Percentiles rank a stretch among this genome's conserved stretches.
Conservation (phyloP, 805 yeast species). For the Komagataella kurtzmanii region DNA sequence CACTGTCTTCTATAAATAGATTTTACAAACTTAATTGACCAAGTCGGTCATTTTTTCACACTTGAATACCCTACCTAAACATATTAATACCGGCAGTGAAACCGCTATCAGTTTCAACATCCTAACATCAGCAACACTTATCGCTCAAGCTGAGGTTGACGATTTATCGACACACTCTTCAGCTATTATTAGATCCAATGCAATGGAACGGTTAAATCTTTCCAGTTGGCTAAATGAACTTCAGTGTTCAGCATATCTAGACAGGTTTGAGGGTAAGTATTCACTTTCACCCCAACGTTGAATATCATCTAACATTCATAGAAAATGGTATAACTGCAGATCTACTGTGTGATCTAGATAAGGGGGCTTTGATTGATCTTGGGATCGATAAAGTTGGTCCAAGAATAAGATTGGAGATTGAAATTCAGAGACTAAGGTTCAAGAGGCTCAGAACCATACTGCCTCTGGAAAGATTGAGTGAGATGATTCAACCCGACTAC, state of each 20-base stretch:
- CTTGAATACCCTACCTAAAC: neutral
- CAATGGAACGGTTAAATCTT: neutral
- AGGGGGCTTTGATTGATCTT: constrained; percentile 50
- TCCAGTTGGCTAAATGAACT: constrained; percentile 9
- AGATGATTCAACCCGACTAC: neutral
- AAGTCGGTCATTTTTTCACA: neutral
- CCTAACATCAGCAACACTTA: neutral
- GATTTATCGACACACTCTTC: neutral
- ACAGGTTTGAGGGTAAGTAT: constrained; percentile 7
- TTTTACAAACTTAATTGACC: neutral
- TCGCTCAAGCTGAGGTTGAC: neutral
- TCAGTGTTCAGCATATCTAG: constrained; percentile 14
- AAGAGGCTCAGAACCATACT: constrained; percentile 13
- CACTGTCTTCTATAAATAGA: neutral
- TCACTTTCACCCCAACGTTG: neutral
- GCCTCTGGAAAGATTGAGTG: constrained; percentile 9
- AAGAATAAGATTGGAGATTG: constrained; percentile 52
- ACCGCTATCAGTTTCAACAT: neutral
- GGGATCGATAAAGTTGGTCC: constrained; percentile 79
- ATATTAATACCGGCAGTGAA: too few relatives aligned
- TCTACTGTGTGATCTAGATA: constrained; percentile 46
- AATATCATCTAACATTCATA: constrained; percentile 1
- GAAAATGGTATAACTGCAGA: constrained; percentile 45
- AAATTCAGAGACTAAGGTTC: constrained; percentile 32
- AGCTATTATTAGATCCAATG: neutral